These are phyloP conservation scores for Phialemoniopsis sp. DNA, from an alignment of 2,329 filamentous ascomycete genomes.

Conservation along the genomic window DNA sequence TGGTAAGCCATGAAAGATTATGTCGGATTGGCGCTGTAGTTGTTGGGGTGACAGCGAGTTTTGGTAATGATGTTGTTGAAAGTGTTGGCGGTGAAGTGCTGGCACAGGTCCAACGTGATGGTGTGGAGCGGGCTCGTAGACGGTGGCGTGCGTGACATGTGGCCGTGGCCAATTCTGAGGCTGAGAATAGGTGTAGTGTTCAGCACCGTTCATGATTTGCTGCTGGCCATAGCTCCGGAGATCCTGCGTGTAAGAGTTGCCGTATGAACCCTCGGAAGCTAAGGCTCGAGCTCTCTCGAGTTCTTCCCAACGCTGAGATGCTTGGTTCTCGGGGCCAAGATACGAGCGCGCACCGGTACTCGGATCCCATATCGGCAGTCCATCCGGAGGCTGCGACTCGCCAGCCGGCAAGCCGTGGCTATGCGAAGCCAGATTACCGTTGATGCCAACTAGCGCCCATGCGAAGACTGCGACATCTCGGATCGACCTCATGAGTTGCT, in stretches of 20 bases:
- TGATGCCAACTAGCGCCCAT: conserved; percentile 78
- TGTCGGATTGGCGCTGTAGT: too few species aligned
- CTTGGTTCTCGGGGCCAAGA: conserved; percentile 29
- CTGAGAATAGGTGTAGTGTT: background rate
- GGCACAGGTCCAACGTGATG: too few species aligned
- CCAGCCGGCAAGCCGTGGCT: conserved; percentile 57
- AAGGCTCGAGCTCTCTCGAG: conserved; percentile 8
- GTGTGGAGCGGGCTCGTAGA: too few species aligned
- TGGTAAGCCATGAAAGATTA: too few species aligned
- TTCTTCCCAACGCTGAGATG: conserved; percentile 18
- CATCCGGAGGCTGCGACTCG: conserved; percentile 57
- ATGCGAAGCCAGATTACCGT: conserved; percentile 66
- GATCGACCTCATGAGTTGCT: conserved; percentile 74
- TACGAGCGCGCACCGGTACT: conserved; percentile 23
- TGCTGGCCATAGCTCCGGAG: background rate
- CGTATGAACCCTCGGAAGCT: background rate
- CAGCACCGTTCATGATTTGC: background rate
- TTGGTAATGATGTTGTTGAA: too few species aligned
- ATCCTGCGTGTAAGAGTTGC: background rate
- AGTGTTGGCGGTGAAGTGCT: too few species aligned
- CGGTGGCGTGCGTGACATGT: too few species aligned
- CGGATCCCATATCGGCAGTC: conserved; percentile 57
- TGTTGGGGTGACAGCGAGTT: too few species aligned
- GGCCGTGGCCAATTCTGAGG: background rate
- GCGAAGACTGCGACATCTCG: conserved; percentile 85